phyloP scores from a whole-genome alignment of 2,329 filamentous ascomycete species.

The Magnaporthales sp. region DNA sequence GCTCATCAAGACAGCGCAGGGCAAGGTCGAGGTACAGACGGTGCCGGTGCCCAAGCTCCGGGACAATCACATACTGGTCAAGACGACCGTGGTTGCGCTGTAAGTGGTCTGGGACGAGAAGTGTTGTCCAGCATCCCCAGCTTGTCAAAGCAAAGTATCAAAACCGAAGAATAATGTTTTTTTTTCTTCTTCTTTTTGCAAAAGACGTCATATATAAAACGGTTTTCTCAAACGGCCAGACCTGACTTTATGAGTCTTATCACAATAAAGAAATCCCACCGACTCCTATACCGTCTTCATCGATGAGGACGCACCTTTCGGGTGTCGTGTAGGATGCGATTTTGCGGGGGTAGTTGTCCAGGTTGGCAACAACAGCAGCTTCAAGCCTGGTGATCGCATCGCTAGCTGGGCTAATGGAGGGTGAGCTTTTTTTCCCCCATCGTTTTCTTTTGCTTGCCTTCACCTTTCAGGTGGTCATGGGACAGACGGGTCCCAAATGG shows the following conservation, averaged over 20 bases:
- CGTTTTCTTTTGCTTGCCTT: background rate
- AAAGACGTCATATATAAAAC: no score
- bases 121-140: background rate
- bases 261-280: constrained; percentile 15
- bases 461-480: background rate
- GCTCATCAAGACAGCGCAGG: constrained; percentile 14
- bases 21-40: constrained; percentile 12
- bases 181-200: background rate
- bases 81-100: constrained; percentile 15
- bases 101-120: background rate
- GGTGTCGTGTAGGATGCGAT: constrained; percentile 24
- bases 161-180: no score
- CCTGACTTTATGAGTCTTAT: background rate
- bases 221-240: no score
- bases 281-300: constrained; percentile 15
- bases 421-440: constrained; percentile 13
- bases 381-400: constrained; percentile 39
- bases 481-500: background rate
- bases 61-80: constrained; percentile 18
- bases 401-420: constrained; percentile 29
- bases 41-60: constrained; percentile 16
- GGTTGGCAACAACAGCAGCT: constrained; percentile 30
- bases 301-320: constrained; percentile 6
- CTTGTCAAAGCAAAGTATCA: no score
- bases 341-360: constrained; percentile 37